Conservation (phyloP, 164 flowering plant species). For the Annona squamosa region DNA sequence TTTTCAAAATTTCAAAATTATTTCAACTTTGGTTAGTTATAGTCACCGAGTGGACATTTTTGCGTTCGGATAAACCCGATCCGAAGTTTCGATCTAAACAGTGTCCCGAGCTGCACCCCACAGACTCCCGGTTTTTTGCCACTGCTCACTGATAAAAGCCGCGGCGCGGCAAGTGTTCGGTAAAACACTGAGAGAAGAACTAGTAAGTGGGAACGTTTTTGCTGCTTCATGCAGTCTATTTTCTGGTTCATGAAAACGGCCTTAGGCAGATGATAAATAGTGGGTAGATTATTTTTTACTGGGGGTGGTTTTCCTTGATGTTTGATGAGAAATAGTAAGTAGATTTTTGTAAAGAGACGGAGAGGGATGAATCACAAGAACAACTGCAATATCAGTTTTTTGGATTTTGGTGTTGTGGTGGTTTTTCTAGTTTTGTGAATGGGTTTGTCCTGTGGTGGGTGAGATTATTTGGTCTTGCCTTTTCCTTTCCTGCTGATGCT, state of each 20-base stretch:
- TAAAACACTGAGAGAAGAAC: neutral
- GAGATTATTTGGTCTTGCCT: neutral
- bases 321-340: too few relatives aligned
- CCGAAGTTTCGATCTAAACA: too few relatives aligned
- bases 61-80: too few relatives aligned
- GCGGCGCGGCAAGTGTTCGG: neutral
- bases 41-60: too few relatives aligned
- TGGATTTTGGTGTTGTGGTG: neutral
- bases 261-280: neutral
- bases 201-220: neutral
- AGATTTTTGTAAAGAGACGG: neutral
- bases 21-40: too few relatives aligned
- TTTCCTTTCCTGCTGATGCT: neutral
- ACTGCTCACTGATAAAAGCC: neutral
- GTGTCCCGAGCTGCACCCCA: too few relatives aligned
- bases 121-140: neutral
- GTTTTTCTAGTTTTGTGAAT: neutral
- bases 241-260: neutral
- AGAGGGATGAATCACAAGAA: neutral
- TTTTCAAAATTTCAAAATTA: too few relatives aligned
- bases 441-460: neutral
- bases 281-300: neutral
- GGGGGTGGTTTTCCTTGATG: too few relatives aligned
- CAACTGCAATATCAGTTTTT: neutral
- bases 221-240: neutral